Base-by-base conservation (phyloP, 306 rosid genomes). In the Glycine latifolia region DNA sequence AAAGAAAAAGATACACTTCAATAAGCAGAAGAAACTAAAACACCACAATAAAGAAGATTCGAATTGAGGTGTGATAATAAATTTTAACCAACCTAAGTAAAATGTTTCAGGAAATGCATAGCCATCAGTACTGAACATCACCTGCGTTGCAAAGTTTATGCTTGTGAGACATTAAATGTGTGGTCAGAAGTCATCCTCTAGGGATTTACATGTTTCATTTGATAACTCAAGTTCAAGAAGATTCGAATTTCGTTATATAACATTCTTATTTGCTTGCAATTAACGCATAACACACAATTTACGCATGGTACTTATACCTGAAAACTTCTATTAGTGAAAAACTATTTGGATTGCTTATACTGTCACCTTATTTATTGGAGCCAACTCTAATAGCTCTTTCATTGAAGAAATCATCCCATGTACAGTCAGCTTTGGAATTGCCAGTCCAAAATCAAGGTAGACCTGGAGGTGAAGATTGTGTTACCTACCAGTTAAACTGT, bases 81-180 rank as follows among this genome's bases (percentile, higher is more conserved):
- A 44, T 50, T 20, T 80, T 12, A 74, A 80, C 94, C 67, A 44
- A 95, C 99, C 99, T 88, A 95, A 88, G 86, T 89, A 95, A 74
- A 84, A 94, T 68, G 92, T 87, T 87, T 94, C 98, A 67, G 98
- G 97, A 84, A 88, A 92, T 9, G 95, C 98, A 81, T 73, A 87
- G 83, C 92, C 98, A 84, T 94, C 97, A 49, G 91, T 88, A 85
- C 98, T 92, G 90, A 94, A 92, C 97, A 94, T 92, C 80, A 94
- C 97, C 98, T 94, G 95, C 86, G 75, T 88, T 87, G 90, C 86
- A 67, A 88, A 87, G 53, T 63, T 70, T 81, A 39, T 73, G 73
- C 73, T 68, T 41, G 54, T 56, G 76, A 67, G 67, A 86, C 83
- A 67, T 10, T 58, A 60, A 14, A 81, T 39, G 82, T 33, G 31